These are phyloP conservation scores for Metschnikowia peoriensis DNA, from an alignment of 805 yeast genomes.

Conservation along the genomic window DNA sequence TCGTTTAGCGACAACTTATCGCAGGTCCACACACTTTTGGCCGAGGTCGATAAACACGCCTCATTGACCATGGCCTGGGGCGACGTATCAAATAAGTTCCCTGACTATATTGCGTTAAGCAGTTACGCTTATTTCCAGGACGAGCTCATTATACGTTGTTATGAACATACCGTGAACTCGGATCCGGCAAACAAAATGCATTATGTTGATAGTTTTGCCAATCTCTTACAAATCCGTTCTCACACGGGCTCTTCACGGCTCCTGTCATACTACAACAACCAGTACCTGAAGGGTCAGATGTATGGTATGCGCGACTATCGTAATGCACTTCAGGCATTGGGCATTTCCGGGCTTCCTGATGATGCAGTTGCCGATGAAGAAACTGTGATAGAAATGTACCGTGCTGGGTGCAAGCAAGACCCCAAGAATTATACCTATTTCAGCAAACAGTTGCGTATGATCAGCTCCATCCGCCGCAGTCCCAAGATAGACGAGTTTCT, in stretches of 20 bases:
- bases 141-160: constrained; percentile 40
- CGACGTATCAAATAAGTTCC: constrained; percentile 23
- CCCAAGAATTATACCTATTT: constrained; percentile 38
- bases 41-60: constrained; percentile 38
- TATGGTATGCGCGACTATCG: constrained; percentile 35
- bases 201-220: constrained; percentile 39
- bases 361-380: constrained; percentile 30
- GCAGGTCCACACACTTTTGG: constrained; percentile 31
- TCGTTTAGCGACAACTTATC: constrained; percentile 36
- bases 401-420: constrained; percentile 28
- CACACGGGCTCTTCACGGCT: constrained; percentile 22
- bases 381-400: constrained; percentile 35
- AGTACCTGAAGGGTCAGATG: constrained; percentile 28
- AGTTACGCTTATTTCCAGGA: constrained; percentile 34
- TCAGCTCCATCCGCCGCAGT: constrained; percentile 28
- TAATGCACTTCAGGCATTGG: constrained; percentile 32
- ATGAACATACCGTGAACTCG: constrained; percentile 34
- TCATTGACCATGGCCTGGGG: constrained; percentile 24
- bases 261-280: constrained; percentile 28
- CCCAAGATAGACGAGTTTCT: constrained; percentile 22
- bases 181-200: constrained; percentile 32
- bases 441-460: constrained; percentile 27
- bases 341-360: constrained; percentile 21
- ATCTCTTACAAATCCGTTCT: constrained; percentile 19
- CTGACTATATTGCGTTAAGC: constrained; percentile 31